Conservation (phyloP, 2,329 filamentous ascomycete genomes). For the Paraphoma chrysanthemicola region DNA sequence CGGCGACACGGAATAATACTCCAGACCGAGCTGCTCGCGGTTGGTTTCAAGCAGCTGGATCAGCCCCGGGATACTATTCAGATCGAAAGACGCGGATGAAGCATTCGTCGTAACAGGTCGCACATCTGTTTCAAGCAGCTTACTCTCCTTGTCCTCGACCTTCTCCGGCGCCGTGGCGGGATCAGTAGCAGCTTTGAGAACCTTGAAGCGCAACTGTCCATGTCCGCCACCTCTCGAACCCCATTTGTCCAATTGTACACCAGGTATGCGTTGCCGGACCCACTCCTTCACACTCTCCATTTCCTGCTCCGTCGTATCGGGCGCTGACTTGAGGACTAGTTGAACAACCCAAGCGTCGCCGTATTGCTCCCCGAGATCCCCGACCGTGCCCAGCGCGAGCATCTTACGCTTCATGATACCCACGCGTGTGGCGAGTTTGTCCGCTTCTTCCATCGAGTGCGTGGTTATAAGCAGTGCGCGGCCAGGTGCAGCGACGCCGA, state of each 20-base stretch:
- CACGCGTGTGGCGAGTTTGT: constrained; percentile 81
- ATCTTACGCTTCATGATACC: constrained; percentile 87
- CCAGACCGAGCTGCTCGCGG: constrained; percentile 72
- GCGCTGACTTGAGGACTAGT: constrained; percentile 76
- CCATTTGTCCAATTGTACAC: constrained; percentile 63
- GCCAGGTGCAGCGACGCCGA: constrained; percentile 71
- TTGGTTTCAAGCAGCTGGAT: constrained; percentile 77
- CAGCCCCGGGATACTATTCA: constrained; percentile 67
- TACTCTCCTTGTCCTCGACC: constrained; percentile 14
- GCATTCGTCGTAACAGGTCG: constrained; percentile 28
- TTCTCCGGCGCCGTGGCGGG: not conserved
- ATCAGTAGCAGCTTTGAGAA: constrained; percentile 59
- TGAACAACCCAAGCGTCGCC: constrained; percentile 84
- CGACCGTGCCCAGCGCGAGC: constrained; percentile 81
- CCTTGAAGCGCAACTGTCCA: constrained; percentile 85
- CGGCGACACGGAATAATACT: constrained; percentile 86
- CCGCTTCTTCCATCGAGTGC: constrained; percentile 94
- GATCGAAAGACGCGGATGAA: constrained; percentile 12
- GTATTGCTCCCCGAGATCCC: constrained; percentile 74
- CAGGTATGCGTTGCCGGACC: constrained; percentile 67
- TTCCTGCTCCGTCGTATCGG: constrained; percentile 72
- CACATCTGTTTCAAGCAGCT: constrained; percentile 19
- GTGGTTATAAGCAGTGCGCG: constrained; percentile 89
- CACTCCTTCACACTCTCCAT: constrained; percentile 71
- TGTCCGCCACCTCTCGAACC: constrained; percentile 77